Base-by-base conservation (phyloP, 106 monocot species). In the Chionographis japonica region DNA sequence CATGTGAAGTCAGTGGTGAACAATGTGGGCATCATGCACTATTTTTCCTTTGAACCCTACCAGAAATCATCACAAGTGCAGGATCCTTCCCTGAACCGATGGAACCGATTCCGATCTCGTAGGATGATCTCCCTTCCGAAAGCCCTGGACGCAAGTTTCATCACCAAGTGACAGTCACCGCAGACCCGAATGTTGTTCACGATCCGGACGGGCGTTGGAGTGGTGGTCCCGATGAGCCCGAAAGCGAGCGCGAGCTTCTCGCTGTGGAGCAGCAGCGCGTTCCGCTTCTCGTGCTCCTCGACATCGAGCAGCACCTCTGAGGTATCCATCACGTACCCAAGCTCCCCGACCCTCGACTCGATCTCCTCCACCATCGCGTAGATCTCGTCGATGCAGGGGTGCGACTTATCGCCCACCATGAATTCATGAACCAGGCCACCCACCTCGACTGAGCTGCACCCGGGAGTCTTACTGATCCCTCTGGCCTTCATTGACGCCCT, bases 371-470 rank as follows among this genome's bases (percentile, higher is more conserved):
- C 5, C 66, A 53, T 53, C 52, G 11, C n/a, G 53, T 52, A 37
- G 4, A 67, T 67, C 9, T 53, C 20, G 4, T 13, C 13, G 12
- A 8, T 13, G 9, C 35, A 20, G 10, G 66, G 51, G 5, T 67
- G 51, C 4, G 52, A 53, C 15, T 52, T 20, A 75, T 72, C 72
- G 3, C 72, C 72, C 37, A 36, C 65, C 9, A 59, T 35, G 37
- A 74, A 74, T 17, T 74, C 43, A 50, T 74, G 66, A 58, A 66
- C 36, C 12, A 58, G 39, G 17, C 74, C 74, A 7, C 66, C 58
- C 53, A 74, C 65, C 50, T 66, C 74, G 16, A 74, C 54, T 3
- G 43, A 49, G 37, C 66, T 74, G 12, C 18, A 65, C 13, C 74
- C 74, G 2, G 74, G 66, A 15, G 57, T 42, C 58, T 74, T 74